Base-by-base conservation (phyloP, 441 rosid genomes). In the Capsella rubella region DNA sequence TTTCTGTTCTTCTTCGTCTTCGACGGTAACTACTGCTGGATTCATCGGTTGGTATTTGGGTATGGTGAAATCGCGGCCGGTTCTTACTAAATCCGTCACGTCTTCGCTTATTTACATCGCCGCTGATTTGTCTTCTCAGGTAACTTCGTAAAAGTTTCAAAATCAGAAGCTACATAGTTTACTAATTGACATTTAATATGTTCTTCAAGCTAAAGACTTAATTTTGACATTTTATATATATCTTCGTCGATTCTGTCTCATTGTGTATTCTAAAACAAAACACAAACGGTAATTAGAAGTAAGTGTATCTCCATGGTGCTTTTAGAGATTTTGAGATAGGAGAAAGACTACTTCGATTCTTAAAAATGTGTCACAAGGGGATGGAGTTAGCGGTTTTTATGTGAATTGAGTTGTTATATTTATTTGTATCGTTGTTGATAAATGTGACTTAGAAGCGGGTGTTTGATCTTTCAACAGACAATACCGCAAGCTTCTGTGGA, bases 91-190 rank as follows among this genome's bases (percentile, higher is more conserved):
- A 81, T 86, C 96, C 16, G 56, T 81, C 57, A 89, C 96, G 0
- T 77, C 87, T n/a, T 79, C 91, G 13, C 78, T 87, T 64, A 86
- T 89, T 69, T 95, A 92, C 78, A 69, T 80, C 2, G 97, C 95
- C 21, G 95, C 95, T 21, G 97, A 90, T 77, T 77, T 95, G 74
- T 89, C 99, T n/a, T 84, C 98, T 73, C 98, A 95, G 99, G 97
- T 90, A 28, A 14, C 16, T 15, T 3, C 3, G 5, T 27, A 0
- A 12, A 53, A 27, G 10, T 9, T 4, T 52, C 3, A 5, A 37
- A 3, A 5, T 21, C 49, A 51, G 4, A 11, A 43, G 53, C 49
- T 42, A 55, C 21, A 55, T 55, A 31, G 4, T 55, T n/a, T 64
- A 5, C 28, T 46, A 34, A 11, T 7, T 5, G 27, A 15, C 15